These are phyloP conservation scores for Rhodocollybia butyracea DNA, from an alignment of 768 basidiomycete genomes.

Conservation along the genomic window DNA sequence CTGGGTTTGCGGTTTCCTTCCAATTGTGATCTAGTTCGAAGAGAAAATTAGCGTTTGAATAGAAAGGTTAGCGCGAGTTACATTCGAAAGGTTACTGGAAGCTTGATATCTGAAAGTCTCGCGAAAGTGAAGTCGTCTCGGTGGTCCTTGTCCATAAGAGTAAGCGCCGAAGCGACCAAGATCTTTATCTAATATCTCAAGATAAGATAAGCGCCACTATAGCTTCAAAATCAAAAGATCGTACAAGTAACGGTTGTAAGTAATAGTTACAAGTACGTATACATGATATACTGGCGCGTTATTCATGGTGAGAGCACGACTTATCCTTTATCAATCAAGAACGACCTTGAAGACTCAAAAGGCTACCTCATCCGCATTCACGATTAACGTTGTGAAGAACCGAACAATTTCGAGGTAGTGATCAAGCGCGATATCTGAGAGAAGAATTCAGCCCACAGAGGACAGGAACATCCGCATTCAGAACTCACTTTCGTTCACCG, in stretches of 20 bases:
- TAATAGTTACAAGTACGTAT: too few species aligned
- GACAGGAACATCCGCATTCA: too few species aligned
- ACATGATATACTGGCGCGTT: too few species aligned
- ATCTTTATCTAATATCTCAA: background rate
- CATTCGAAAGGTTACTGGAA: constrained; percentile 87
- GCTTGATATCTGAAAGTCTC: constrained; percentile 82
- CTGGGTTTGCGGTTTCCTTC: constrained; percentile 76
- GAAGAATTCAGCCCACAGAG: background rate
- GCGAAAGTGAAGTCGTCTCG: constrained; percentile 93
- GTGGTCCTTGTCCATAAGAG: constrained; percentile 55
- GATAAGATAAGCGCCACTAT: background rate
- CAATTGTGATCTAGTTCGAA: constrained; percentile 70
- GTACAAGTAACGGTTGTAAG: too few species aligned
- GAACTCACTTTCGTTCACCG: constrained; percentile 49
- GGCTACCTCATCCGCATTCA: constrained; percentile 37
- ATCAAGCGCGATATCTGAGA: background rate
- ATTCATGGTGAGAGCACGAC: too few species aligned
- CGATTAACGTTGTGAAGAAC: constrained; percentile 35
- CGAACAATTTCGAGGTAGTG: constrained; percentile 25
- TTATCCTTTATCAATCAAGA: background rate
- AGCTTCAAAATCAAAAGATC: too few species aligned
- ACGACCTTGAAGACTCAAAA: background rate
- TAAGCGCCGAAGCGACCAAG: background rate
- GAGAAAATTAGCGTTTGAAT: background rate
- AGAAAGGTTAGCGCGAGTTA: constrained; percentile 24